Evolutionary conservation across 2,329 filamentous ascomycete species (phyloP), one percentile per base, ranked within the genome.

Genomic region (Fusarium sp.): DNA sequence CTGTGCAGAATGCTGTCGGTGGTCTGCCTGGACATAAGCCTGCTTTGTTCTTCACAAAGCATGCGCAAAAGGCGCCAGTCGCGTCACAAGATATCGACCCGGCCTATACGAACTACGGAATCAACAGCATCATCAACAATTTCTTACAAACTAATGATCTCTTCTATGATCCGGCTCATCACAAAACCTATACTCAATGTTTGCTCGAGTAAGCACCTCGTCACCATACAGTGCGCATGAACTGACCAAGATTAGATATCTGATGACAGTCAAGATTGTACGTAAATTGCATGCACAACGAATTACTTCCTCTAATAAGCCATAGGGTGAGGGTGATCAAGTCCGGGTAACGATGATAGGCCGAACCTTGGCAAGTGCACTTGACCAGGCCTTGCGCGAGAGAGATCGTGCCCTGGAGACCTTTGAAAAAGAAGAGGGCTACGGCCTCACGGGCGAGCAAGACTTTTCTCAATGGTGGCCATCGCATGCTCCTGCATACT

Each of bases 41-140:
- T n/a, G 72, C 72, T 8, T 22, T 74, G 28, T 74, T 74, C 36
- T 74, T 74, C 38, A 74, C 72, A 57, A 74, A 73, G n/a, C 60
- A 73, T 26, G 72, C 72, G 15, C 72, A 74, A 33, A 74, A 74
- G 14, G 72, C 72, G 15, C 72, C 72, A 7, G 61, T 74, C 24
- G 72, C 72, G 1, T 75, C 72, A 12, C 55, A 61, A 12, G 54
- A 66, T 36, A 72, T 74, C 8, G 57, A 74, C 28, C 45, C 72
- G 11, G 52, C 72, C 7, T 74, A 74, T 14, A 74, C 72, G 5
- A 74, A 74, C 26, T 63, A 61, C 22, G 72, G 72, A 3, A 70
- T 74, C 41, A 66, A 75, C 51, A 64, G 57, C 6, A 74, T 74
- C 3, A 63, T 74, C 26, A 72, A 74, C 69, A 74, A 70, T 33